Base-by-base conservation (phyloP, 1,139 yeast genomes). In the Yamadazyma dendronema region DNA sequence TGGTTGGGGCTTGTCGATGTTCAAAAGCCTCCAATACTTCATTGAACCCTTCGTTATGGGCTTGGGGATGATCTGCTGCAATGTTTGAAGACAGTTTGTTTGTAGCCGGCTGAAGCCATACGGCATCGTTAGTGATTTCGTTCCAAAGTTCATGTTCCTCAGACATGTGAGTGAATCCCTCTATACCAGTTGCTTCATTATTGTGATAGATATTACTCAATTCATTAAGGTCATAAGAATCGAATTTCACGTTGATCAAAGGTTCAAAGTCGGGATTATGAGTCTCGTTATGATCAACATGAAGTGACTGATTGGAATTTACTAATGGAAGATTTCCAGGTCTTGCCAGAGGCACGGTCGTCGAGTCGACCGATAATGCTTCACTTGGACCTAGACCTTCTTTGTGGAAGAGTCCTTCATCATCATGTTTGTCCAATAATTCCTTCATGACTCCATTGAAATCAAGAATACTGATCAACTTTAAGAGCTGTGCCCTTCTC, bases 111-210 rank as follows among this genome's bases (percentile, higher is more conserved):
- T 46, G 60, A 36, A 83, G 58, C 92, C 92, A 84, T 54, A 72
- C 84, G 11, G 94, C 88, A 54, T 79, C 88, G 54, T 74, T 74
- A 2, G 87, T 78, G 44, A 84, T 79, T 50, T 83, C 87, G 54
- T 79, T 78, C 90, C 94, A 81, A 36, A 87, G 58, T 49, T 83
- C 74, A 48, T 77, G 74, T 50, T 84, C 88, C 36, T 70, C 75
- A 33, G 65, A 70, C 24, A 67, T 50, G 40, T 65, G 66, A 0
- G 74, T 63, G 28, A 68, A 56, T 4, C 75, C 76, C 49, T 70
- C 77, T 28, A 71, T 68, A 4, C 74, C 75, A 1, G 67, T 63
- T 38, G 65, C 56, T 38, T 65, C 62, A 55, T 63, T 49, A 35
- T 62, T 61, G 9, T 60, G 50, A 43, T 63, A 66, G 11, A 66